phyloP scores from a whole-genome alignment of 345 rosid species.

The Aquilaria malaccensis region DNA sequence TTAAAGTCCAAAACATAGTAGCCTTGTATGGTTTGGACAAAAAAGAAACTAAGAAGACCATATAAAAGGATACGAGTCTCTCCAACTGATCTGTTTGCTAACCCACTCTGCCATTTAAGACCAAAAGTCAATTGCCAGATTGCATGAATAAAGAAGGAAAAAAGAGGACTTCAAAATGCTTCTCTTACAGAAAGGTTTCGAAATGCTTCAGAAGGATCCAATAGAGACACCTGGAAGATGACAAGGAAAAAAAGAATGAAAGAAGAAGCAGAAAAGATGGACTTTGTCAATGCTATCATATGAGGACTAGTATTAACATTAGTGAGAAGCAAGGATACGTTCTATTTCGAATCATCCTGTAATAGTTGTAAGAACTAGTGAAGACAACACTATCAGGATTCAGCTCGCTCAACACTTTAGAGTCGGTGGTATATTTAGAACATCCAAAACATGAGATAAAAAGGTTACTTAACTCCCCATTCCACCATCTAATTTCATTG shows the following conservation, averaged over 20 bases:
- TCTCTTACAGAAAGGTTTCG: slow-evolving; percentile 61
- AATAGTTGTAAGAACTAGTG: too few species aligned
- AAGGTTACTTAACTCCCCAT: too few species aligned
- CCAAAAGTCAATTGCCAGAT: slow-evolving; percentile 20
- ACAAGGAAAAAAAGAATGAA: slow-evolving; percentile 9
- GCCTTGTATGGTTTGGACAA: neutral
- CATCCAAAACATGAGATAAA: too few species aligned
- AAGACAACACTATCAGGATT: too few species aligned
- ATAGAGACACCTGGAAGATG: slow-evolving; percentile 34
- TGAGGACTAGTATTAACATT: too few species aligned
- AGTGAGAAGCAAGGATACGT: too few species aligned
- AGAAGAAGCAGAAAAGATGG: slow-evolving; percentile 1
- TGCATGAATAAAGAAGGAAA: slow-evolving; percentile 6
- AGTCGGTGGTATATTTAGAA: too few species aligned
- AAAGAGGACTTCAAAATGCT: neutral
- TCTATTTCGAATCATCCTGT: too few species aligned
- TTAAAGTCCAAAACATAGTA: slow-evolving; percentile 20
- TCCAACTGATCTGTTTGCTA: slow-evolving; percentile 79
- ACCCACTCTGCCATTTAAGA: slow-evolving; percentile 55
- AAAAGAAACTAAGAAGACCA: slow-evolving; percentile 3
- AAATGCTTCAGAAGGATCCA: slow-evolving; percentile 54
- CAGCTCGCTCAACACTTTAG: too few species aligned
- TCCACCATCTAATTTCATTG: too few species aligned
- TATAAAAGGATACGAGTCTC: slow-evolving; percentile 77
- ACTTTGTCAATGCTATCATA: too few species aligned